phyloP scores from a whole-genome alignment of 2,329 filamentous ascomycete genomes.

The Fusarium irregulare region DNA sequence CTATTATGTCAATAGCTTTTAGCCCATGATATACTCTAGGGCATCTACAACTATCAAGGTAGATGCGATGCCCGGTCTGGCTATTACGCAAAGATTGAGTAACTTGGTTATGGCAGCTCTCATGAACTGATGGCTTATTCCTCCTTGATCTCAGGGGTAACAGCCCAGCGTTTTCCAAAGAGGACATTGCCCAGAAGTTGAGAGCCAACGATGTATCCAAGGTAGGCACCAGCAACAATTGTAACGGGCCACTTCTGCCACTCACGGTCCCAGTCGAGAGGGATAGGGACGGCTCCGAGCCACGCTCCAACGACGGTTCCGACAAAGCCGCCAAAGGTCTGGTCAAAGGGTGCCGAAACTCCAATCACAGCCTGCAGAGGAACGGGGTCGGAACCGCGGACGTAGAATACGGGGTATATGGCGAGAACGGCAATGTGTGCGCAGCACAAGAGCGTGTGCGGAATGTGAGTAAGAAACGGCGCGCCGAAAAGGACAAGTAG shows the following conservation, averaged over 20 bases:
- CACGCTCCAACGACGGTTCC: constrained; percentile 86
- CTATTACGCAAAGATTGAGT: background rate
- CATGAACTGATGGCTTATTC: constrained; percentile 39
- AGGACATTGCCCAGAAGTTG: constrained; percentile 65
- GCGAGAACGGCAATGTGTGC: constrained; percentile 84
- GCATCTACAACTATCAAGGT: background rate
- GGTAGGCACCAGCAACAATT: constrained; percentile 83
- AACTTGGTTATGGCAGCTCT: background rate
- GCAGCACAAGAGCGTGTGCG: constrained; percentile 82
- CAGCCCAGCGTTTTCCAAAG: constrained; percentile 58
- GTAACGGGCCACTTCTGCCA: constrained; percentile 99
- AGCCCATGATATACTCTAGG: no score
- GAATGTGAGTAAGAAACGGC: constrained; percentile 82
- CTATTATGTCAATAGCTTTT: background rate
- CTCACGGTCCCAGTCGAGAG: constrained; percentile 97
- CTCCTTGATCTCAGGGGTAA: constrained; percentile 40
- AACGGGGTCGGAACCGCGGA: constrained; percentile 78
- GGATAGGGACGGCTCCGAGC: constrained; percentile 94
- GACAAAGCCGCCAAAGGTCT: constrained; percentile 83
- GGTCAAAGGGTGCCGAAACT: constrained; percentile 78
- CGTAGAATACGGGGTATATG: constrained; percentile 84
- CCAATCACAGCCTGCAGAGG: constrained; percentile 79
- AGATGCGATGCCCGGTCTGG: background rate
- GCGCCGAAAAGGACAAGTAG: constrained; percentile 90
- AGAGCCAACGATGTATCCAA: constrained; percentile 80